Evolutionary conservation across 2,329 filamentous ascomycete species (phyloP).

Genomic region (Capronia epimyces): DNA sequence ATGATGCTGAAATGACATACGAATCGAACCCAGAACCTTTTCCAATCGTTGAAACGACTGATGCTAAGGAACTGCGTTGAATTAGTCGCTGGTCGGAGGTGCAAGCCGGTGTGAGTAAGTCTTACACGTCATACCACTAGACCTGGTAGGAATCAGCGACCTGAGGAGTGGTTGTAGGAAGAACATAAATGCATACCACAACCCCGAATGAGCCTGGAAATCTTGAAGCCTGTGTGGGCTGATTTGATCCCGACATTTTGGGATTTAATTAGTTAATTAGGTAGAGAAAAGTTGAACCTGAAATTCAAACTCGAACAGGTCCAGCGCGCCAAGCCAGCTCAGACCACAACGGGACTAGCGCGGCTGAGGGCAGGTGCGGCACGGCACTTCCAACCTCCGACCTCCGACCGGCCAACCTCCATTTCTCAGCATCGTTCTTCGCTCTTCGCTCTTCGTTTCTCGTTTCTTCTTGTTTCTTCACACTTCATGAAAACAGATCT

Average conservation of each 20-base stretch:
- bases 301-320: too few relatives aligned
- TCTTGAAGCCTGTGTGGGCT: background rate
- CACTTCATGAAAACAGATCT: conserved; percentile 26
- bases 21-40: background rate
- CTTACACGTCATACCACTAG: background rate
- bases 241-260: background rate
- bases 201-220: background rate
- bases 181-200: background rate
- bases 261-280: too few relatives aligned
- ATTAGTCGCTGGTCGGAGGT: too few relatives aligned
- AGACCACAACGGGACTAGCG: too few relatives aligned
- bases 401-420: background rate
- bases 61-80: background rate
- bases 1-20: too few relatives aligned
- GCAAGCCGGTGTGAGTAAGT: too few relatives aligned
- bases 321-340: too few relatives aligned
- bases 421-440: conserved; percentile 2
- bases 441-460: conserved; percentile 24
- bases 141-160: too few relatives aligned
- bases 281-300: too few relatives aligned
- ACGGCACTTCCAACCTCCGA: conserved; percentile 13
- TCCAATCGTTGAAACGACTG: background rate
- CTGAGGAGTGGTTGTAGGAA: too few relatives aligned
- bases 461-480: conserved; percentile 17
- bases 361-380: too few relatives aligned